phyloP scores from a whole-genome alignment of 768 basidiomycete species.

The Russula virescens region DNA sequence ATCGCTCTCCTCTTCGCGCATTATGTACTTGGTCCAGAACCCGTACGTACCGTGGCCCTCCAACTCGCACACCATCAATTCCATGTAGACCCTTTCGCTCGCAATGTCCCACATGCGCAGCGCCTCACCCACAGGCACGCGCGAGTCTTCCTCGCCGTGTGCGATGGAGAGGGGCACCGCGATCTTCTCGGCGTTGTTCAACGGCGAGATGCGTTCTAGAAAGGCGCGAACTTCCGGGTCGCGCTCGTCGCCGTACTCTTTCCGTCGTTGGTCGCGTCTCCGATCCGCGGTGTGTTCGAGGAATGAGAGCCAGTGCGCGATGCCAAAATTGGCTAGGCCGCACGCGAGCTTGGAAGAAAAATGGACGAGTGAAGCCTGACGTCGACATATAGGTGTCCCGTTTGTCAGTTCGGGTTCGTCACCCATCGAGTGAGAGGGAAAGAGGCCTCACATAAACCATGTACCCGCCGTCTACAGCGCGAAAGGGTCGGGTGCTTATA shows the following conservation, averaged over 20 bases:
- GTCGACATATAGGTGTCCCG: background rate
- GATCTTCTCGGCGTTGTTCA: slow-evolving; percentile 36
- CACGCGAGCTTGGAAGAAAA: slow-evolving; percentile 39
- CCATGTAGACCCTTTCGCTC: slow-evolving; percentile 29
- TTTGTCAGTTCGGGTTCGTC: background rate
- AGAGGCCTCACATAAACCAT: slow-evolving; percentile 17
- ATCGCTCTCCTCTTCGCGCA: too few relatives aligned
- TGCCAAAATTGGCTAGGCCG: slow-evolving; percentile 39
- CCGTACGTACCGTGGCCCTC: slow-evolving; percentile 41
- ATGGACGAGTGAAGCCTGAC: slow-evolving; percentile 37
- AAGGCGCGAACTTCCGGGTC: slow-evolving; percentile 35
- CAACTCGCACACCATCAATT: slow-evolving; percentile 37
- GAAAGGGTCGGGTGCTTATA: background rate
- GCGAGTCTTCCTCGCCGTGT: slow-evolving; percentile 39
- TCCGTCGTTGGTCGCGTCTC: slow-evolving; percentile 34
- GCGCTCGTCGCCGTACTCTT: slow-evolving; percentile 40
- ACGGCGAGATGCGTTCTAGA: slow-evolving; percentile 36
- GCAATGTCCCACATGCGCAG: slow-evolving; percentile 36
- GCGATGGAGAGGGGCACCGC: slow-evolving; percentile 36
- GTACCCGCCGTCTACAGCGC: slow-evolving; percentile 15
- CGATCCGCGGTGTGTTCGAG: slow-evolving; percentile 38
- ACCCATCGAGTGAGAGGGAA: background rate
- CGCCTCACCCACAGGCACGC: slow-evolving; percentile 38
- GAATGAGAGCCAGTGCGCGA: slow-evolving; percentile 38
- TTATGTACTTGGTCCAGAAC: too few relatives aligned